Evolutionary conservation across 257 asterid genomes (phyloP), one percentile per base, ranked within the genome.

Genomic region (Forsythia viridissima): DNA sequence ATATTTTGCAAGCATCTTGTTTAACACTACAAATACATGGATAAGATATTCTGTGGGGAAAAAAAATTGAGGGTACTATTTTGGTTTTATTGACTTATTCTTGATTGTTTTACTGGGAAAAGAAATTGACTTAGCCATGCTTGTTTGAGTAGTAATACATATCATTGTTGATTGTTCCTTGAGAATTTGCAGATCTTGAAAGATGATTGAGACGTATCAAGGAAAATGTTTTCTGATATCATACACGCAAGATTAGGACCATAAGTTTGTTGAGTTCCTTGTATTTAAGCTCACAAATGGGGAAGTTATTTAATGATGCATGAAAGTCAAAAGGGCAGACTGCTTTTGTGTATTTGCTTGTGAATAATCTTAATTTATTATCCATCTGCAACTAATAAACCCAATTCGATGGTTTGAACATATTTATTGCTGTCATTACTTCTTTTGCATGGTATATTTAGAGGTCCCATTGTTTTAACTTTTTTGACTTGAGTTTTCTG

Each of bases 401-500:
- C 38, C 30, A 55, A 21, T 36, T 55, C 70, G 37, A 21, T 71
- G 34, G 36, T 30, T 30, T 30, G 41, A 44, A 44, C 3, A 44
- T 44, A 44, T 12, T 57, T 59, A 40, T 71, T 71, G 48, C 52
- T 57, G 3, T 76, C 24, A 43, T 30, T 69, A 9, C 57, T 34
- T 38, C 20, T 43, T 57, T 52, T 70, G 59, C 43, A 18, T 1
- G 13, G 41, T 76, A 44, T 36, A n/a, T 80, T 38, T 13, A 5
- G 44, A 61, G 69, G 15, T 66, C 39, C 11, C 59, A 36, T 41
- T 72, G 38, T 52, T 34, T 34, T 61, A 21, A 71, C 51, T 36
- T 38, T 24, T 71, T 16, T 71, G 46, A 73, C 42, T 55, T 81
- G 72, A 24, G 12, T 77, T 57, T 68, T 11, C 61, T 80, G 39